Evolutionary conservation across 257 asterid species (phyloP), one percentile per base, ranked within the genome.

Genomic region (Voacanga thouarsii): DNA sequence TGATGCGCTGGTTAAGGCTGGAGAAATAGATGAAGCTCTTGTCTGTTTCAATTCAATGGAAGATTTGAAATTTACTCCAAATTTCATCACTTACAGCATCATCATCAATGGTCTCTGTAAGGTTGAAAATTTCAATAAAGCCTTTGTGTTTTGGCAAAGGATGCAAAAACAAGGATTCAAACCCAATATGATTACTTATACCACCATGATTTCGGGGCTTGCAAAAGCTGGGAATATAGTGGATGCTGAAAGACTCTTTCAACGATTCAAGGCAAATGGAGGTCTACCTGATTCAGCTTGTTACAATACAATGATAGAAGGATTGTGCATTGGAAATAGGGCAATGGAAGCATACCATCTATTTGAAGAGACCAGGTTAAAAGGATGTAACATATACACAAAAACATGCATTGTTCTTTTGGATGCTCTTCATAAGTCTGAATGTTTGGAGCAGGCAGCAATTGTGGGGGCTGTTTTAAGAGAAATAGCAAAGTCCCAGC

Each of bases 111-210:
- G 99, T 45, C 90, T 93, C 18, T 95, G 98, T 75, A 88, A 79
- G 84, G 89, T 91, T 77, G 89, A 92, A 74, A 95, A 93, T 81
- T 95, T 95, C 91, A 95, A 95, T 70, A 95, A 95, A 79, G 99
- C 99, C 19, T 95, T 90, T 78, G 99, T 95, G 23, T 93, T 93
- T 85, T 95, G 99, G 99, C 99, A 95, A 76, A 97, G 92, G 83
- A 90, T 95, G 97, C 98, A 92, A 89, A 95, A 88, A 81, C 88
- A 87, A 79, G 98, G 99, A 60, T 56, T 93, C 84, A 88, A 88
- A 79, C 98, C 99, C 49, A 92, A 95, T 77, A 82, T 74, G 33
- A 81, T 93, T 78, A 92, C 93, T 18, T 90, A 95, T 78, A 82
- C 91, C 57, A 91, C 98, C 49, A 92, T 95, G 98, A 93, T 95